phyloP scores from a whole-genome alignment of 345 rosid species.

The Eutrema japonicum region DNA sequence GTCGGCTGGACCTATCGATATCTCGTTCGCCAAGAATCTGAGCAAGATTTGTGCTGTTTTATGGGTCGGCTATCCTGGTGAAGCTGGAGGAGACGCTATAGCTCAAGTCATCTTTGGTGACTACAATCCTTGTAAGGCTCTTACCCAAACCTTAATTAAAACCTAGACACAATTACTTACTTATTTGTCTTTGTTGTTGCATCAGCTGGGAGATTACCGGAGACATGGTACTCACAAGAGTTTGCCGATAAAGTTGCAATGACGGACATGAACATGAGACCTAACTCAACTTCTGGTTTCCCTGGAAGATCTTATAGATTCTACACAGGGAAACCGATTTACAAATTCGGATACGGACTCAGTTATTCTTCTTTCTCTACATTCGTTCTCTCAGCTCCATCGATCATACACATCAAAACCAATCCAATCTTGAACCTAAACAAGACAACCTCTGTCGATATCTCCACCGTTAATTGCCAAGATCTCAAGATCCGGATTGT shows the following conservation, averaged over 20 bases:
- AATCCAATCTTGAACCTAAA: constrained; percentile 33
- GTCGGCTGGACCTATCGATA: constrained; percentile 63
- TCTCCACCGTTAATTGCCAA: constrained; percentile 47
- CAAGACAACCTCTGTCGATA: constrained; percentile 42
- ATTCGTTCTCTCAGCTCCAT: constrained; percentile 39
- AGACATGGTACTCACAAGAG: constrained; percentile 55
- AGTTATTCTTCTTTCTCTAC: constrained; percentile 54
- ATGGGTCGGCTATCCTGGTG: constrained; percentile 82
- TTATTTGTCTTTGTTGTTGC: constrained; percentile 15
- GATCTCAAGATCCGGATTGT: constrained; percentile 34
- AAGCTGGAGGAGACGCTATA: constrained; percentile 70
- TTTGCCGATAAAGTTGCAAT: constrained; percentile 51
- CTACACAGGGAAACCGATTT: constrained; percentile 56
- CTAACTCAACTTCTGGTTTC: constrained; percentile 45
- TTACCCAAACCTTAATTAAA: not conserved
- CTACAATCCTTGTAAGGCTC: constrained; percentile 59
- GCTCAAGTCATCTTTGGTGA: constrained; percentile 68
- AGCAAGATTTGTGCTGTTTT: constrained; percentile 47
- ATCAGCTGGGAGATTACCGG: constrained; percentile 62
- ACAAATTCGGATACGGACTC: constrained; percentile 61
- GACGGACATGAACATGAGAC: constrained; percentile 64
- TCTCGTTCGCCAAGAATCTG: constrained; percentile 51
- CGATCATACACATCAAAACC: constrained; percentile 39
- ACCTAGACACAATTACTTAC: not conserved
- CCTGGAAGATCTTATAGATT: constrained; percentile 68